These are phyloP conservation scores for Citrullus mucosospermus DNA, from an alignment of 306 rosid genomes.

Conservation along the genomic window DNA sequence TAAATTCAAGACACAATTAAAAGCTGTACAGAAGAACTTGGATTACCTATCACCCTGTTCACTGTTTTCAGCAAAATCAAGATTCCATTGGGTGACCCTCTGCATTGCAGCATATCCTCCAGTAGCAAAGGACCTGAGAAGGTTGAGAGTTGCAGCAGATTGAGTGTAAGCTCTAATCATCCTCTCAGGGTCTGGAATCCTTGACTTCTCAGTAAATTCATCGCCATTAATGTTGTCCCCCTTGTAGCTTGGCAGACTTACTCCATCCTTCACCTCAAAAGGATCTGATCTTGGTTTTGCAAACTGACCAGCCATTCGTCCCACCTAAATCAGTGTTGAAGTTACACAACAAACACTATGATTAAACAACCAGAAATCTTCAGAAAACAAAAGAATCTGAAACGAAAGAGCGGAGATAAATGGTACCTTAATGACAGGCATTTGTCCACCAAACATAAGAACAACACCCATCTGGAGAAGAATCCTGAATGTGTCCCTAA, in stretches of 20 bases:
- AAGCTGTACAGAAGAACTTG: background rate
- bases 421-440: slow-evolving; percentile 51
- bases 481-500: slow-evolving; percentile 56
- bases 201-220: slow-evolving; percentile 40
- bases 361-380: background rate
- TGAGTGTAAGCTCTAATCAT: slow-evolving; percentile 62
- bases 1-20: background rate
- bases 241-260: slow-evolving; percentile 48
- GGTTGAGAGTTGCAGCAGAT: slow-evolving; percentile 58
- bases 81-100: slow-evolving; percentile 67
- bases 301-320: slow-evolving; percentile 78
- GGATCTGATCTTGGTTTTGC: slow-evolving; percentile 54
- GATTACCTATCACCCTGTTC: slow-evolving; percentile 64
- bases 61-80: slow-evolving; percentile 58
- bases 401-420: background rate
- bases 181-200: slow-evolving; percentile 63
- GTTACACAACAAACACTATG: background rate
- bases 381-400: background rate
- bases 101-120: slow-evolving; percentile 86
- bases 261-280: slow-evolving; percentile 41
- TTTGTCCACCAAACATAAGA: slow-evolving; percentile 69
- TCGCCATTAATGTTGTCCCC: slow-evolving; percentile 70
- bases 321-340: slow-evolving; percentile 32
- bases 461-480: slow-evolving; percentile 69
- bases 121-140: slow-evolving; percentile 59